Conservation (phyloP, 768 basidiomycete species). For the Exidia glandulosa region DNA sequence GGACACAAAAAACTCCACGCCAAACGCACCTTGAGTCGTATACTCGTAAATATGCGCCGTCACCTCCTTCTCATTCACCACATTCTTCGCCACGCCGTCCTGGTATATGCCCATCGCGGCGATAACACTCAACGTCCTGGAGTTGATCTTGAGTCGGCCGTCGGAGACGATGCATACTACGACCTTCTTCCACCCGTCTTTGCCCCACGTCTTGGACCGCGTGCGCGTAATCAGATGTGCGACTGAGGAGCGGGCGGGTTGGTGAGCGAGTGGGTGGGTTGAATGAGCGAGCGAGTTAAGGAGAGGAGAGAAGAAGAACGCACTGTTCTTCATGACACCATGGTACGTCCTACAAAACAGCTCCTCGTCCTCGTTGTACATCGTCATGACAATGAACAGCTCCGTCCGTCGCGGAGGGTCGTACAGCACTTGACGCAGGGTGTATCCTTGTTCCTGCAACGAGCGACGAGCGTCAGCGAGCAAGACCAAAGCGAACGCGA, state of each 20-base stretch:
- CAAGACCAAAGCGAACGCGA: background rate
- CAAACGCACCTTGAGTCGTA: slow-evolving; percentile 71
- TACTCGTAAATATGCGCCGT: slow-evolving; percentile 89
- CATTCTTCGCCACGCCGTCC: slow-evolving; percentile 82
- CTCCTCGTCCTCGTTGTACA: slow-evolving; percentile 93
- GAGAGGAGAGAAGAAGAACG: background rate
- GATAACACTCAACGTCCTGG: slow-evolving; percentile 71
- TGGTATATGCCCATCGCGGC: slow-evolving; percentile 94
- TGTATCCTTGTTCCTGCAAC: slow-evolving; percentile 50
- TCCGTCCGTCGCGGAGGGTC: slow-evolving; percentile 87
- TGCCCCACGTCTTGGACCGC: slow-evolving; percentile 89
- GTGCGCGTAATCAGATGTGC: slow-evolving; percentile 79
- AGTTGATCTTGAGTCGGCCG: slow-evolving; percentile 76
- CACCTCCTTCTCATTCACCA: slow-evolving; percentile 74
- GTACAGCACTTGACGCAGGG: slow-evolving; percentile 82
- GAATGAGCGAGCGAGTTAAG: background rate
- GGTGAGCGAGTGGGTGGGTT: too few species aligned
- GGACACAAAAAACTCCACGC: too few species aligned
- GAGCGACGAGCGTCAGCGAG: background rate
- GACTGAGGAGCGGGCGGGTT: slow-evolving; percentile 17
- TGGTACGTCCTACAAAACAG: slow-evolving; percentile 91
- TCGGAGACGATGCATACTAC: slow-evolving; percentile 89
- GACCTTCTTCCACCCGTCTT: slow-evolving; percentile 97
- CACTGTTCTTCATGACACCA: slow-evolving; percentile 81
- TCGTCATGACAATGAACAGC: slow-evolving; percentile 94